Percentiles rank a stretch among this genome's conserved stretches.
Conservation (phyloP, 2,329 filamentous ascomycete species). For the Phialemoniopsis sp. region DNA sequence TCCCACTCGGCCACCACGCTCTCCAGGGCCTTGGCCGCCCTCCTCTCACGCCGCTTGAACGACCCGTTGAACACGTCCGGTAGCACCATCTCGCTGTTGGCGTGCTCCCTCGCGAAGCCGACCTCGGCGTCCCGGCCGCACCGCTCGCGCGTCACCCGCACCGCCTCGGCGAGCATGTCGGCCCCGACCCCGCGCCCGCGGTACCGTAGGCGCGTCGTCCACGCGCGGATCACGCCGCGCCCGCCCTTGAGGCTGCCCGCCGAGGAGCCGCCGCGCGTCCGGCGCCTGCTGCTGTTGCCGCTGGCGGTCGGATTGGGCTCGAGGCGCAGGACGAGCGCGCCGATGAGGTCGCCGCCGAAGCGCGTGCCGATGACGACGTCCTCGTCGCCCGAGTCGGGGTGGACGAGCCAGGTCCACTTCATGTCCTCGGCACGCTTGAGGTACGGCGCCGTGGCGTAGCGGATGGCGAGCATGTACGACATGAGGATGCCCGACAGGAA, state of each 20-base stretch:
- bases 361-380: slow-evolving; percentile 63
- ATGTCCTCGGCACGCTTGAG: slow-evolving; percentile 57
- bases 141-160: slow-evolving; percentile 61
- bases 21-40: slow-evolving; percentile 50
- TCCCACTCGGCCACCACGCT: slow-evolving; percentile 46
- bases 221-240: slow-evolving; percentile 71
- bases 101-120: slow-evolving; percentile 73
- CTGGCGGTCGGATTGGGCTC: slow-evolving; percentile 32
- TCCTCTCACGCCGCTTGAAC: slow-evolving; percentile 55
- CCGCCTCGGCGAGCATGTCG: slow-evolving; percentile 69
- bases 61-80: slow-evolving; percentile 57
- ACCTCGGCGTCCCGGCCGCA: slow-evolving; percentile 65
- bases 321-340: slow-evolving; percentile 64
- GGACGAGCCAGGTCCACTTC: slow-evolving; percentile 57
- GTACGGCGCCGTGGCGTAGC: slow-evolving; percentile 59
- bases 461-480: slow-evolving; percentile 57
- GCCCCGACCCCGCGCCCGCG: slow-evolving; percentile 68
- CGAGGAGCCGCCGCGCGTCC: slow-evolving; percentile 11
- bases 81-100: slow-evolving; percentile 64
- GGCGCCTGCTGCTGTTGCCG: slow-evolving; percentile 29
- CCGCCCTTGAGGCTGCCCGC: slow-evolving; percentile 45
- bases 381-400: slow-evolving; percentile 31
- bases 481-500: slow-evolving; percentile 59
- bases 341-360: slow-evolving; percentile 66
- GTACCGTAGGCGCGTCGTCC: slow-evolving; percentile 71